These are phyloP conservation scores for Rhynchosporium graminicola DNA, from an alignment of 2,329 filamentous ascomycete species.

Conservation along the genomic window DNA sequence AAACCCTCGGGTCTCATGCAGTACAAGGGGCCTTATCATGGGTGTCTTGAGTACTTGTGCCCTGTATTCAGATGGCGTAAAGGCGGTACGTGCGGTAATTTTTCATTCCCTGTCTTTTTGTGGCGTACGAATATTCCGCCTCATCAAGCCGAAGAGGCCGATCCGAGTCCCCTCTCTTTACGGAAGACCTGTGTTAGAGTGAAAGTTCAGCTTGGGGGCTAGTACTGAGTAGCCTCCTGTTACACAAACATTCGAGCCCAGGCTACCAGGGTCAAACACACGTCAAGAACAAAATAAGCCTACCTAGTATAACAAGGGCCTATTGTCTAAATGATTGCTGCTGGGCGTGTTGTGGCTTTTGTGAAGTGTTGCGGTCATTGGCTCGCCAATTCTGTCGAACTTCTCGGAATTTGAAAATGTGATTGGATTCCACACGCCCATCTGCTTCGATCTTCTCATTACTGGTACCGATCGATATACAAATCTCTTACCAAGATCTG, in stretches of 20 bases:
- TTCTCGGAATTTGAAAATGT: constrained; percentile 1
- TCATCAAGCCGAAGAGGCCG: constrained; percentile 1
- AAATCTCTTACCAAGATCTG: constrained; percentile 1
- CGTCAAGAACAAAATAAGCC: neutral
- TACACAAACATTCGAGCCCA: neutral
- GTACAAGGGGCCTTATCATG: no score
- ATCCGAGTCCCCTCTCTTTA: neutral
- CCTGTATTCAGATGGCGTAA: neutral
- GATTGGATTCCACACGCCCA: neutral
- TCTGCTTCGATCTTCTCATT: neutral
- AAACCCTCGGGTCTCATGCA: neutral
- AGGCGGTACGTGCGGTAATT: constrained; percentile 6
- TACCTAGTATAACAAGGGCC: neutral
- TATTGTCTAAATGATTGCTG: neutral
- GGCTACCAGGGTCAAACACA: neutral
- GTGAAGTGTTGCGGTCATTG: neutral
- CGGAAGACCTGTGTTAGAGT: neutral
- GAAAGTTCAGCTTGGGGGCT: neutral
- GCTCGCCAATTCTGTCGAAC: neutral
- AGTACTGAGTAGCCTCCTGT: neutral
- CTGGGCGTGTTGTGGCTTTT: neutral
- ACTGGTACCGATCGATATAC: neutral
- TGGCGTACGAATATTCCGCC: neutral
- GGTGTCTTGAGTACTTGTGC: neutral
- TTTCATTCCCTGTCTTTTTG: neutral